Base-by-base conservation (phyloP, 371 early-diverging fungal genomes). In the Umbelopsis sp. region DNA sequence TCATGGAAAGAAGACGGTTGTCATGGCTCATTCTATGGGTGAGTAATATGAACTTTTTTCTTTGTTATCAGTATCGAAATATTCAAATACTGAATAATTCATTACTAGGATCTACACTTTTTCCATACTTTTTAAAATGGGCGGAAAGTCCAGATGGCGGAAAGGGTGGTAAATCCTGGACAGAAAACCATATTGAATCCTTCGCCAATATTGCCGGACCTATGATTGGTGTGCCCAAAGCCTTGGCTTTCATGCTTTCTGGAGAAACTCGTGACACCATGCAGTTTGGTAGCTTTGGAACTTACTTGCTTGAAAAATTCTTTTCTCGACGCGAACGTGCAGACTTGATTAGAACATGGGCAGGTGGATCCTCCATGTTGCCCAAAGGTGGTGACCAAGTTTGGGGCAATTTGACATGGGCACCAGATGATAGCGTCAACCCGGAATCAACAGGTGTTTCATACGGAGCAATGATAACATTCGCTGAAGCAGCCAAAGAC, bases 101-200 rank as follows among this genome's bases (percentile, higher is more conserved):
- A 65, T 62, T 41, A 48, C 81, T 91, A 92, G 97, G 97, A 7
- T 76, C 87, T 2, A 77, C 81, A 37, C 85, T 97, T 10, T 80
- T 91, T 57, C 87, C 87, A 45, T 94, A 97, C 76, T 97, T 98
- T 76, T 83, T 98, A 67, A 92, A 93, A 63, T 98, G 98, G 98
- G 96, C 92, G 1, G 91, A 93, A 73, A 86, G 87, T 22, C 74
- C 80, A n/a, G 18, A 72, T 4, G 94, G 93, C 37, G 96, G 93
- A 11, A 83, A 90, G 9, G 94, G 90, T 63, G 95, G 95, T 5
- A 68, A 80, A 1, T 71, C 71, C 24, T 97, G 98, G 98, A 89
- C 90, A 9, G 88, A 93, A 44, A 77, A 91, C 44, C 90, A 97
- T 69, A 88, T 98, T 52, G 89, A 94, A 53, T 77, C 92, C 0